Evolutionary conservation across 1,139 yeast species (phyloP).

Genomic region (Blastobotrys ciferrii): DNA sequence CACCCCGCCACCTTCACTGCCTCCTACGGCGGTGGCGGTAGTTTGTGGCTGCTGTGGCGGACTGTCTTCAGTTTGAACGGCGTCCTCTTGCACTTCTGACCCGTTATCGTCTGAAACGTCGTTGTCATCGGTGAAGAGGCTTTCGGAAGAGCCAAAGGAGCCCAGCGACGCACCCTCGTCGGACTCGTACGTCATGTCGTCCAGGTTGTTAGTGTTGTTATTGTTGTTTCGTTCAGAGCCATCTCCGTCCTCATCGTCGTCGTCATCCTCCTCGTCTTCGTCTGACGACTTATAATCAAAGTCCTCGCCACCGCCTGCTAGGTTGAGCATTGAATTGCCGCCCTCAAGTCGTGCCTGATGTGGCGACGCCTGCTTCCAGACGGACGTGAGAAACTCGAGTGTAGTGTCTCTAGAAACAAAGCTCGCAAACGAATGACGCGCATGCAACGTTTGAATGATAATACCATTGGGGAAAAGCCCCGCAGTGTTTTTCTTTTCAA

Average conservation of each 20-base stretch:
- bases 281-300: slow-evolving; percentile 15
- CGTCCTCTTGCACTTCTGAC: slow-evolving; percentile 4
- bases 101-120: neutral
- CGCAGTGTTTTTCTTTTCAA: slow-evolving; percentile 81
- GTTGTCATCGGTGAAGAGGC: slow-evolving; percentile 1
- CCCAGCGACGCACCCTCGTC: slow-evolving; percentile 16
- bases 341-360: slow-evolving; percentile 35
- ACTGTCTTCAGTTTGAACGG: slow-evolving; percentile 10
- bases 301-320: slow-evolving; percentile 23
- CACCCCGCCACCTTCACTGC: slow-evolving; percentile 4
- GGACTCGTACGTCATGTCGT: slow-evolving; percentile 7
- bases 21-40: slow-evolving; percentile 6
- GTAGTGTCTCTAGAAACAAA: slow-evolving; percentile 81
- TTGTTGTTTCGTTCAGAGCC: slow-evolving; percentile 29
- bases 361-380: slow-evolving; percentile 38
- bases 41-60: slow-evolving; percentile 6
- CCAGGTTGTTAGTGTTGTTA: slow-evolving; percentile 15
- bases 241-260: slow-evolving; percentile 27
- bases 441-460: slow-evolving; percentile 62
- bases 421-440: slow-evolving; percentile 76
- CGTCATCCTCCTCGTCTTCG: slow-evolving; percentile 26
- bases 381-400: slow-evolving; percentile 54
- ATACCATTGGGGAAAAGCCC: slow-evolving; percentile 93
- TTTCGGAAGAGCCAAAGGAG: slow-evolving; percentile 17
- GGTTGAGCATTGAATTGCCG: neutral